Percentiles rank a stretch among this genome's conserved stretches.
Conservation (phyloP, 805 yeast species). For the Danielozyma ontarioensis region DNA sequence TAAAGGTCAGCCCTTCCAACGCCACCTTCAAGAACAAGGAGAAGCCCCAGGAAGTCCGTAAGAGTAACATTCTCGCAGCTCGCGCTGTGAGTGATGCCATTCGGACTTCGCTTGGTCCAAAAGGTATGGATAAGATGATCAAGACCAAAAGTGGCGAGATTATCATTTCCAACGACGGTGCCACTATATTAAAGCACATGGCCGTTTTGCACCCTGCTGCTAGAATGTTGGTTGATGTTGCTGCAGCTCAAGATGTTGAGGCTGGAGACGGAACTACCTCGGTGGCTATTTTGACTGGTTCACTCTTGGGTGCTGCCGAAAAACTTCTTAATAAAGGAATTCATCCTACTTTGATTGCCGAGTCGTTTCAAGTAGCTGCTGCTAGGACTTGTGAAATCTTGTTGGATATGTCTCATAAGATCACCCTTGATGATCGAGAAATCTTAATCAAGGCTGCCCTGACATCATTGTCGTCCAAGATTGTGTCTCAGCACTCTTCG, state of each 20-base stretch:
- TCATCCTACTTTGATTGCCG: slow-evolving; percentile 94
- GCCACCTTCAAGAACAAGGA: slow-evolving; percentile 90
- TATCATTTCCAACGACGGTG: slow-evolving; percentile 96
- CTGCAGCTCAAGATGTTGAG: slow-evolving; percentile 97
- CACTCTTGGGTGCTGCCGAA: slow-evolving; percentile 92
- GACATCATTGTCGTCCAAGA: slow-evolving; percentile 90
- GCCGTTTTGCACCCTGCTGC: slow-evolving; percentile 99
- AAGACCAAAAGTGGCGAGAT: slow-evolving; percentile 90
- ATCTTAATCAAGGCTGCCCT: slow-evolving; percentile 87
- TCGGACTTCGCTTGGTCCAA: slow-evolving; percentile 94
- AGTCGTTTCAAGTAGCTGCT: slow-evolving; percentile 88
- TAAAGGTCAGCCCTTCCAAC: slow-evolving; percentile 51
- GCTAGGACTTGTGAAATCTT: slow-evolving; percentile 74
- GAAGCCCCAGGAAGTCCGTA: slow-evolving; percentile 92
- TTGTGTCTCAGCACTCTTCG: slow-evolving; percentile 87
- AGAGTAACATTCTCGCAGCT: slow-evolving; percentile 85
- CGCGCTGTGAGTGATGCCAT: slow-evolving; percentile 94
- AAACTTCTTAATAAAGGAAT: slow-evolving; percentile 82
- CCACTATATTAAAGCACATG: slow-evolving; percentile 94
- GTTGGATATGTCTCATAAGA: slow-evolving; percentile 77
- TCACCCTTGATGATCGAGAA: slow-evolving; percentile 75
- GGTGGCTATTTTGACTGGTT: slow-evolving; percentile 93
- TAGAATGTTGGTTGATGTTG: slow-evolving; percentile 90
- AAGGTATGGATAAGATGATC: slow-evolving; percentile 99
- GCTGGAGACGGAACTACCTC: slow-evolving; percentile 99